Evolutionary conservation across 169 alveolate species (phyloP).

Genomic region (Plasmodium gonderi): DNA sequence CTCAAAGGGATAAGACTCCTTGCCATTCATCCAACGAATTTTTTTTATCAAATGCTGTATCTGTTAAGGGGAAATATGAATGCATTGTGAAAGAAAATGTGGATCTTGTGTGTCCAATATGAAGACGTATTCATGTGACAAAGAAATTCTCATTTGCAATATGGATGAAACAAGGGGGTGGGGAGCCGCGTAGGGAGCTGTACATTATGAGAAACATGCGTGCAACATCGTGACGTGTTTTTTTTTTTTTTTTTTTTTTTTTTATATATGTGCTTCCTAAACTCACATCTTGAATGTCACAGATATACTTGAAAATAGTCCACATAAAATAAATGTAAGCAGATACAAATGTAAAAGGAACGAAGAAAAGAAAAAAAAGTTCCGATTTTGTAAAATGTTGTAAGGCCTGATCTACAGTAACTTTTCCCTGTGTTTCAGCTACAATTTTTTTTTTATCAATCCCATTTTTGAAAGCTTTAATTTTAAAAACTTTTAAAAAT

Average conservation of each 20-base stretch:
- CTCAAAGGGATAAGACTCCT: slow-evolving; percentile 29
- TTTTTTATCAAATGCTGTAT: slow-evolving; percentile 6
- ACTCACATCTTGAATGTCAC: slow-evolving; percentile 48
- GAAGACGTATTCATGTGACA: no score
- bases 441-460: background rate
- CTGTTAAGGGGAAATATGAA: slow-evolving; percentile 17
- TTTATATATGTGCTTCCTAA: no score
- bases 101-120: no score
- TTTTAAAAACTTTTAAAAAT: background rate
- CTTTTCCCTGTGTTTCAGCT: background rate
- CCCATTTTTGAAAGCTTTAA: slow-evolving; percentile 1
- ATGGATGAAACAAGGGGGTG: no score
- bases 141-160: background rate
- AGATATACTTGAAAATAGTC: slow-evolving; percentile 55
- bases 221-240: background rate
- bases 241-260: no score
- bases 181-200: no score
- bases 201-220: background rate
- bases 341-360: slow-evolving; percentile 54
- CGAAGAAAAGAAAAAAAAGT: slow-evolving; percentile 30
- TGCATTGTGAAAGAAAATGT: no score
- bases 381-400: slow-evolving; percentile 38
- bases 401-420: slow-evolving; percentile 1
- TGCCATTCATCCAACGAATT: slow-evolving; percentile 43
- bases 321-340: slow-evolving; percentile 26